Percentiles rank a stretch among this genome's conserved stretches.
These are phyloP conservation scores for Rutstroemia sp. DNA, from an alignment of 2,329 filamentous ascomycete species.

Conservation along the genomic window DNA sequence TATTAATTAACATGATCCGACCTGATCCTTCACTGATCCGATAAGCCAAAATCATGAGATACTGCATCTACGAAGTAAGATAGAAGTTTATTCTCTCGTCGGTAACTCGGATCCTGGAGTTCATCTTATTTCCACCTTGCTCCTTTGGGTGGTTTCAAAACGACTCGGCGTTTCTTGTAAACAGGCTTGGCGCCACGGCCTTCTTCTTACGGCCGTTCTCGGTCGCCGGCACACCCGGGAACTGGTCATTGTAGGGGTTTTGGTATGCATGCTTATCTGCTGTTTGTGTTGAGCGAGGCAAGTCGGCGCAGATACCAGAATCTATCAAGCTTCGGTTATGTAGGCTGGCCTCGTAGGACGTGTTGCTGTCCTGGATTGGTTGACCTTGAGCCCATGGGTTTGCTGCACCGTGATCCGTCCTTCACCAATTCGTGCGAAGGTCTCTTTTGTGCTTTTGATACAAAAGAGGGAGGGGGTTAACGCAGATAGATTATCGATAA, in stretches of 20 bases:
- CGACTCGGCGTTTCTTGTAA: not conserved
- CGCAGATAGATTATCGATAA: not conserved
- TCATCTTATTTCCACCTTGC: not conserved
- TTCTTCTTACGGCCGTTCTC: not conserved
- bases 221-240: not conserved
- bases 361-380: too few relatives aligned
- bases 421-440: too few relatives aligned
- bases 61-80: not conserved
- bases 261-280: too few relatives aligned
- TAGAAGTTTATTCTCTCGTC: not conserved
- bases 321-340: too few relatives aligned
- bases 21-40: not conserved
- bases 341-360: too few relatives aligned
- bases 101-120: not conserved
- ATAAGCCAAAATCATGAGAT: not conserved
- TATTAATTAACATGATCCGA: not conserved
- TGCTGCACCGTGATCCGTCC: too few relatives aligned
- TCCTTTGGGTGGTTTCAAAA: slow-evolving; percentile 4
- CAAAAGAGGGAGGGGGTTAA: too few relatives aligned
- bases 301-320: too few relatives aligned
- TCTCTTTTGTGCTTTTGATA: not conserved
- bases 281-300: too few relatives aligned
- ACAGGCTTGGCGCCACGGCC: not conserved
- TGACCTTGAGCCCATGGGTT: too few relatives aligned
- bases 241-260: too few relatives aligned